These are phyloP conservation scores for Bondarzewia mesenterica DNA, from an alignment of 1,284 basidiomycete species.

Conservation along the genomic window DNA sequence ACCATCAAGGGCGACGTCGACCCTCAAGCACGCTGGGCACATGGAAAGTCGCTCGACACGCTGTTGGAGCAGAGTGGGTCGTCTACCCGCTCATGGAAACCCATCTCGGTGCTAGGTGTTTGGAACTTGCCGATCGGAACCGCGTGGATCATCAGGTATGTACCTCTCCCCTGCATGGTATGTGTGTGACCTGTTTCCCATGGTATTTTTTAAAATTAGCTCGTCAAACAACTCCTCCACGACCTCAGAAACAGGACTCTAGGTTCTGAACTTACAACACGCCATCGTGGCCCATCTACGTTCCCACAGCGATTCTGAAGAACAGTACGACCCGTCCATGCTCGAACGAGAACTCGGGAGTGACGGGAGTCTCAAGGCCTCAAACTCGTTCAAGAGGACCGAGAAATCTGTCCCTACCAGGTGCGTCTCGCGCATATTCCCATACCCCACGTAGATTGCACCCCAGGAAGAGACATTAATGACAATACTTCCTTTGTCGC, in stretches of 20 bases:
- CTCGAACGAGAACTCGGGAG: conserved; percentile 39
- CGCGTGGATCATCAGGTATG: conserved; percentile 48
- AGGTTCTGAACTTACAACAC: too few species aligned
- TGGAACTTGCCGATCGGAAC: conserved; percentile 46
- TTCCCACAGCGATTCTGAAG: conserved; percentile 50
- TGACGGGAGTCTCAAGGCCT: conserved; percentile 34
- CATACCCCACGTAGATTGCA: background rate
- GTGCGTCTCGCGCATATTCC: conserved; percentile 19
- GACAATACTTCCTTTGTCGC: background rate
- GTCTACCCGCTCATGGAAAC: conserved; percentile 63
- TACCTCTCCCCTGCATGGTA: too few species aligned
- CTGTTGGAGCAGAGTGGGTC: conserved; percentile 59
- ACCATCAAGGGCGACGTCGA: conserved; percentile 36
- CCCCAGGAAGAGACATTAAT: background rate
- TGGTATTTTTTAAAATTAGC: too few species aligned
- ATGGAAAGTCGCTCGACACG: conserved; percentile 58
- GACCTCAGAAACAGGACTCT: too few species aligned
- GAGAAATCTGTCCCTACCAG: conserved; percentile 61
- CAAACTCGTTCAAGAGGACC: conserved; percentile 42
- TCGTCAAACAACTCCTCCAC: too few species aligned
- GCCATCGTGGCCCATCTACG: conserved; percentile 42
- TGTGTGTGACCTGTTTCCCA: too few species aligned
- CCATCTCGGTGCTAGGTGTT: conserved; percentile 34
- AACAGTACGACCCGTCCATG: conserved; percentile 44
- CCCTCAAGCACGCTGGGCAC: conserved; percentile 45